A percentile compares a stretch with the other conserved stretches of the same genome.
Evolutionary conservation across 2,329 filamentous ascomycete genomes (phyloP).

Genomic region (Paecilomyces variotii): DNA sequence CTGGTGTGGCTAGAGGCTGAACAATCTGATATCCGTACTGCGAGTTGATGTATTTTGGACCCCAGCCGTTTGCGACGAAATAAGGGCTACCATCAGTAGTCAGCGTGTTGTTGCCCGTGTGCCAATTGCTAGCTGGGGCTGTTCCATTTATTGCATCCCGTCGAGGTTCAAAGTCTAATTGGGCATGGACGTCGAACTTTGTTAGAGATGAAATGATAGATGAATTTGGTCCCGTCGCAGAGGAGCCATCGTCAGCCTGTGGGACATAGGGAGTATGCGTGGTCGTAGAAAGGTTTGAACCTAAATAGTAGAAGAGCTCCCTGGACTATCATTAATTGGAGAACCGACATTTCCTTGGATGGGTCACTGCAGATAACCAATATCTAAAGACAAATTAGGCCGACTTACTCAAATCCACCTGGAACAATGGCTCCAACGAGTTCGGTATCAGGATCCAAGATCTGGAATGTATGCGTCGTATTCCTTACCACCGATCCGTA

Average conservation of each 20-base stretch:
- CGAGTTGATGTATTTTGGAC: slow-evolving; percentile 38
- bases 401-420: slow-evolving; percentile 40
- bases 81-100: slow-evolving; percentile 28
- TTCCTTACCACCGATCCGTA: slow-evolving; percentile 40
- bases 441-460: slow-evolving; percentile 41
- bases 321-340: slow-evolving; percentile 1
- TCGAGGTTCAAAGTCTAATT: slow-evolving; percentile 34
- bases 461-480: slow-evolving; percentile 43
- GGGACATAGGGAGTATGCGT: slow-evolving; percentile 32
- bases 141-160: slow-evolving; percentile 36
- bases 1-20: slow-evolving; percentile 35
- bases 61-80: slow-evolving; percentile 40
- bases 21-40: slow-evolving; percentile 36
- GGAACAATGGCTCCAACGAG: slow-evolving; percentile 40
- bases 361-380: too few species aligned
- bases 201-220: slow-evolving; percentile 29
- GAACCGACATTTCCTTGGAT: background rate
- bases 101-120: slow-evolving; percentile 29
- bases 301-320: slow-evolving; percentile 37
- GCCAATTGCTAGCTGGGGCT: slow-evolving; percentile 31
- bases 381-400: background rate
- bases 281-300: slow-evolving; percentile 26
- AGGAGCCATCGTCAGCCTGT: slow-evolving; percentile 18
- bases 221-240: slow-evolving; percentile 19
- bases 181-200: slow-evolving; percentile 37